phyloP scores from a whole-genome alignment of 768 basidiomycete species.

The Podaxis sp. region DNA sequence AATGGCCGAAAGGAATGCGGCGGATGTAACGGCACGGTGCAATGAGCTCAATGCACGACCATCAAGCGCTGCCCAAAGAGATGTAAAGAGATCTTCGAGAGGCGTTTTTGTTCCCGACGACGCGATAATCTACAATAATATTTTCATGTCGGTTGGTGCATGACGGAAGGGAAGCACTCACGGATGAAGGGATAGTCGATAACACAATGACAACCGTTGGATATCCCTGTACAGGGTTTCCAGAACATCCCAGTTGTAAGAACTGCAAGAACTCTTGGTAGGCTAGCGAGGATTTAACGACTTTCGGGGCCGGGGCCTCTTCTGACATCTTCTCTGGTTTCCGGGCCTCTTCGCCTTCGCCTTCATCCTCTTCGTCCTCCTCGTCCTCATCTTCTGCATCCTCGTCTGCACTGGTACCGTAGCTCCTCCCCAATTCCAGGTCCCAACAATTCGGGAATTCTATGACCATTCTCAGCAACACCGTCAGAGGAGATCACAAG shows the following conservation, averaged over 20 bases:
- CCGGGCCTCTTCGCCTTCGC: conserved; percentile 24
- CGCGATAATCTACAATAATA: conserved; percentile 26
- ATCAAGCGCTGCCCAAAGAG: conserved; percentile 84
- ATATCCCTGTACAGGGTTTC: conserved; percentile 76
- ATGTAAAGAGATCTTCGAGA: conserved; percentile 56
- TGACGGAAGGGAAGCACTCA: conserved; percentile 30
- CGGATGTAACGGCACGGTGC: conserved; percentile 47
- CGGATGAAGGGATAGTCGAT: conserved; percentile 73
- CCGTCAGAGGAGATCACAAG: not conserved
- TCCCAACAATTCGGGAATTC: conserved; percentile 70
- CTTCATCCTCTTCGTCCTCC: conserved; percentile 33
- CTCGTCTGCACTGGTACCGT: conserved; percentile 27
- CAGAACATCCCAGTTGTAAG: conserved; percentile 76
- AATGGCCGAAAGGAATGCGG: conserved; percentile 67
- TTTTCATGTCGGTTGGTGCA: not conserved
- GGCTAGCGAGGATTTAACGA: conserved; percentile 32
- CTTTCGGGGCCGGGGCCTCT: not conserved
- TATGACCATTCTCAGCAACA: conserved; percentile 23
- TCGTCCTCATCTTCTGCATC: conserved; percentile 33
- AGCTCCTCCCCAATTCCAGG: conserved; percentile 28
- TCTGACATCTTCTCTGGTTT: not conserved
- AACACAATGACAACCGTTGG: conserved; percentile 78
- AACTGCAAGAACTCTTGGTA: conserved; percentile 79
- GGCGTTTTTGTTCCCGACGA: conserved; percentile 22
- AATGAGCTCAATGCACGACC: conserved; percentile 61